Evolutionary conservation across 441 rosid genomes (phyloP), one percentile per base, ranked within the genome.

Genomic region (Bruguiera hainesii): DNA sequence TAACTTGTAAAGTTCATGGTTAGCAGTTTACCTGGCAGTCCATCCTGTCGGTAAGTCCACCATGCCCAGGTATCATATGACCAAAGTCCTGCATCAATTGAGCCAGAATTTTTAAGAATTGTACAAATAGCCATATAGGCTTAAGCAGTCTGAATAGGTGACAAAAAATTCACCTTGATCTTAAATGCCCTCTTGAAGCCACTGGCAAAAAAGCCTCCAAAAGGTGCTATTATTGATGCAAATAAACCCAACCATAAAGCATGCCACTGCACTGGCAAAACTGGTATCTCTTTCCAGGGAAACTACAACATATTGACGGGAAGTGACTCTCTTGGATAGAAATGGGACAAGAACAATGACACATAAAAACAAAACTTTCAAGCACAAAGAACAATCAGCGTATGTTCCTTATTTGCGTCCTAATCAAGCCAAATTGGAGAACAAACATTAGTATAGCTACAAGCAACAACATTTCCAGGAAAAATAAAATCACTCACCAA

Each of bases 131-230:
- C 18, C 1, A 3, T 3, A 13, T 42, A 11, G 48, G 15, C 18
- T 42, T 42, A 3, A 11, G 46, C 46, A 39, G 46, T 39, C 48
- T 3, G 16, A 42, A 42, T 42, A 42, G 48, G 48, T 13, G 48
- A 42, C 26, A 29, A n/a, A 3, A 5, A 21, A 7, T 19, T 35
- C 65, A 89, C 97, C 96, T 93, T 93, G 79, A 93, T 71, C 74
- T 89, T 86, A 68, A 93, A 93, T 68, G 98, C 98, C 83, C 98
- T 84, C 73, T 93, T 93, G 65, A 90, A 90, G 60, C 97, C 97
- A 68, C 98, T 93, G 4, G 98, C 98, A 8, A 93, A 93, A 76
- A 93, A 93, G 66, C 98, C 98, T 66, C 98, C 97, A 69, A 93
- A 93, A 64, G 98, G 98, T 21, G 98, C 98, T 81, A 93, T 93